Percentiles rank a stretch among this genome's conserved stretches.
These are phyloP conservation scores for Hevea brasiliensis DNA, from an alignment of 345 rosid species.

Conservation along the genomic window DNA sequence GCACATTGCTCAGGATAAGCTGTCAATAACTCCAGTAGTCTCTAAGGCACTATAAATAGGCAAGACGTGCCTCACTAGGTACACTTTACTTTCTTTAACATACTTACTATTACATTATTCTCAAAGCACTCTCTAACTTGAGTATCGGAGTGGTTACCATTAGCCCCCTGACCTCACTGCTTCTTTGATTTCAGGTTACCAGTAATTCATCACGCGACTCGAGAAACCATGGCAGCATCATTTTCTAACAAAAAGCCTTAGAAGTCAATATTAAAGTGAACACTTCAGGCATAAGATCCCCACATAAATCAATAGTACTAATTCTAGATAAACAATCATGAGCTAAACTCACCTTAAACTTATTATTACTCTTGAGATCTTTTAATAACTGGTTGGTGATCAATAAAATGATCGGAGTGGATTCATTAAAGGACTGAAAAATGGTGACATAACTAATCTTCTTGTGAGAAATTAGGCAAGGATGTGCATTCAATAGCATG, in stretches of 20 bases:
- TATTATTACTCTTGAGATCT: constrained; percentile 67
- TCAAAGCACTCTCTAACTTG: too few species aligned
- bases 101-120: too few species aligned
- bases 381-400: constrained; percentile 85
- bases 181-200: too few species aligned
- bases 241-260: constrained; percentile 64
- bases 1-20: too few species aligned
- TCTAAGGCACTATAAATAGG: too few species aligned
- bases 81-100: too few species aligned
- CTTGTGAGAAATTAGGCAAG: constrained; percentile 67
- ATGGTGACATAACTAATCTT: constrained; percentile 76
- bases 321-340: constrained; percentile 73
- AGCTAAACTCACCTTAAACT: constrained; percentile 79
- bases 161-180: too few species aligned
- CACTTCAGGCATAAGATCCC: constrained; percentile 81
- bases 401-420: constrained; percentile 74
- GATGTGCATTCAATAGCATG: constrained; percentile 87
- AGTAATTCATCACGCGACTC: too few species aligned
- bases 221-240: too few species aligned
- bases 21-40: too few species aligned
- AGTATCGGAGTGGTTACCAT: too few species aligned
- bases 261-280: constrained; percentile 69
- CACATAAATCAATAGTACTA: constrained; percentile 76
- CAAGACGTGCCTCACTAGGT: too few species aligned
- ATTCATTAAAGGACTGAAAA: constrained; percentile 75